phyloP scores from a whole-genome alignment of 176 grass and related monocot species.

The Musa itinerans region DNA sequence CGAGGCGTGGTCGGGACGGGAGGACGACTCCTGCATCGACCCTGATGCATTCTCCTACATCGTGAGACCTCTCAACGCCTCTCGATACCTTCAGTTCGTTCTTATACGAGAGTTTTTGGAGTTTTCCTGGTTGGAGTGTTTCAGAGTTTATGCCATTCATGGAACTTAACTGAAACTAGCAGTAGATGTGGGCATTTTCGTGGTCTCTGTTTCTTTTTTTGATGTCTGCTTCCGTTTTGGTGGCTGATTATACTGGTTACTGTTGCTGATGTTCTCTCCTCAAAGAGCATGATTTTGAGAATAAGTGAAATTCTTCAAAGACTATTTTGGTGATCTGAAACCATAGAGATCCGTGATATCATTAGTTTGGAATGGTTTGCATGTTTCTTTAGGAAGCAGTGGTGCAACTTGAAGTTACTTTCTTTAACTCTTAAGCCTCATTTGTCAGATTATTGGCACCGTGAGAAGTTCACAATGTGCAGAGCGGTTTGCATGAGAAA shows the following conservation, averaged over 20 bases:
- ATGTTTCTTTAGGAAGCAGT: no score
- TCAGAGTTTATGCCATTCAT: not conserved
- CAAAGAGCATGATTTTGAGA: not conserved
- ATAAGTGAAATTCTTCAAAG: not conserved
- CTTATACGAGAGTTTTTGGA: no score
- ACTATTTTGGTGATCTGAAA: not conserved
- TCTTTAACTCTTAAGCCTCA: no score
- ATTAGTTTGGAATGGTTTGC: no score
- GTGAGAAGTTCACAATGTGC: no score
- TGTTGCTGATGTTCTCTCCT: not conserved
- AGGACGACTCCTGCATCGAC: constrained; percentile 58
- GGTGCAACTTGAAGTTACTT: no score
- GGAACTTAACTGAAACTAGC: not conserved
- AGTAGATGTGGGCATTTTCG: not conserved
- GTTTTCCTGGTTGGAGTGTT: no score
- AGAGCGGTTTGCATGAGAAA: no score
- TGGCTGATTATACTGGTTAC: not conserved
- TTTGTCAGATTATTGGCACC: no score
- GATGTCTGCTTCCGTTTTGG: not conserved
- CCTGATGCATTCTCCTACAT: constrained; percentile 90
- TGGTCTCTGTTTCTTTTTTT: not conserved
- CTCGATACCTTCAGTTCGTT: no score
- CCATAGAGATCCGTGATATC: not conserved
- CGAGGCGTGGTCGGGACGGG: constrained; percentile 25
- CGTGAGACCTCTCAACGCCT: constrained; percentile 37